A percentile compares a stretch with the other conserved stretches of the same genome.
These are phyloP conservation scores for Zarea fungicola DNA, from an alignment of 2,329 filamentous ascomycete species.

Conservation along the genomic window DNA sequence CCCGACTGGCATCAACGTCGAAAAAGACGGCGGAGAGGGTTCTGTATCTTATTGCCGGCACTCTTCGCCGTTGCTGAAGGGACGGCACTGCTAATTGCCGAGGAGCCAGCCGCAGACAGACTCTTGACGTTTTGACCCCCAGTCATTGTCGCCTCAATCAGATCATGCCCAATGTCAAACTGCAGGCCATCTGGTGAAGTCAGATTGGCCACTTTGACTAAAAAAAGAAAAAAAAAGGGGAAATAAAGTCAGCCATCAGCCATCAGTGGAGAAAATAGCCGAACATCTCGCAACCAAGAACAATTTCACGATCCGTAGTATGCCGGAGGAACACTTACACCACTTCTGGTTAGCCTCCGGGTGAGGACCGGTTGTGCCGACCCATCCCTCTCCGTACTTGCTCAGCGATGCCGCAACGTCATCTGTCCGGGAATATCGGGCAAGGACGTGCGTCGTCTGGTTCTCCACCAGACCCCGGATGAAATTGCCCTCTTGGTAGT, in stretches of 20 bases:
- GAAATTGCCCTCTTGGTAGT: slow-evolving; percentile 23
- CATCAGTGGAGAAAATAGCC: too few relatives aligned
- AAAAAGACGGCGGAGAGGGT: background rate
- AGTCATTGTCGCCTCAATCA: slow-evolving; percentile 19
- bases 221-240: too few relatives aligned
- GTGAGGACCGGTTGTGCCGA: slow-evolving; percentile 22
- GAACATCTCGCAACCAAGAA: too few relatives aligned
- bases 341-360: slow-evolving; percentile 21
- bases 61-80: background rate
- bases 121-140: slow-evolving; percentile 1
- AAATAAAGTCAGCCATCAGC: too few relatives aligned
- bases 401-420: slow-evolving; percentile 22
- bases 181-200: slow-evolving; percentile 20
- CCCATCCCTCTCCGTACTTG: slow-evolving; percentile 19
- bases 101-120: background rate
- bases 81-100: background rate
- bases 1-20: too few relatives aligned
- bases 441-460: slow-evolving; percentile 14
- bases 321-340: slow-evolving; percentile 19
- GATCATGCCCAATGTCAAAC: slow-evolving; percentile 20
- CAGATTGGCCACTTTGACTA: slow-evolving; percentile 14
- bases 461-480: slow-evolving; percentile 15
- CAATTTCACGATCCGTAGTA: too few relatives aligned
- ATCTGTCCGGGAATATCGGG: slow-evolving; percentile 19
- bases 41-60: background rate